phyloP scores from a whole-genome alignment of 495 filamentous ascomycete species.

The Neurospora sublineolata region DNA sequence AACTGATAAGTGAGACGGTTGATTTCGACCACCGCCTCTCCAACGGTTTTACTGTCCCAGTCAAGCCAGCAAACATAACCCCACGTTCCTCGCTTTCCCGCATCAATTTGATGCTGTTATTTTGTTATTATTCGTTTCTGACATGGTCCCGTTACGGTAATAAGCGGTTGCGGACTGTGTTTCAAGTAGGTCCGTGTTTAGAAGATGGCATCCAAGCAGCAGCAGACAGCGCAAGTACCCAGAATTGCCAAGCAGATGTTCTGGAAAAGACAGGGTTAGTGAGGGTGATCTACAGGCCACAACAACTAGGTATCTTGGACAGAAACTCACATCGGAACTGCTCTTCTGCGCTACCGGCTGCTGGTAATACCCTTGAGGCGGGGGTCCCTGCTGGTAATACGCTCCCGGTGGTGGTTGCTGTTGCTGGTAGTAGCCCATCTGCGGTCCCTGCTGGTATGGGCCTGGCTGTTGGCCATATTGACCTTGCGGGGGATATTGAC shows the following conservation, averaged over 20 bases:
- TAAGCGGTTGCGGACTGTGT: neutral
- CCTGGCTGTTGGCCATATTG: slow-evolving; percentile 12
- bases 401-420: slow-evolving; percentile 9
- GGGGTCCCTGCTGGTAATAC: slow-evolving; percentile 13
- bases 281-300: neutral
- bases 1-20: neutral
- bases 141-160: neutral
- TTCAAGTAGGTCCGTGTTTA: slow-evolving; percentile 12
- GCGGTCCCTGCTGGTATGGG: slow-evolving; percentile 25
- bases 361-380: slow-evolving; percentile 12
- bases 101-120: neutral
- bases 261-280: slow-evolving; percentile 4
- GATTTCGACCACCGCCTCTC: neutral
- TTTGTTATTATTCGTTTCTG: neutral
- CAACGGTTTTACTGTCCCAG: neutral
- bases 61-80: neutral
- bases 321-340: slow-evolving; percentile 10
- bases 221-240: slow-evolving; percentile 35
- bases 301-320: neutral
- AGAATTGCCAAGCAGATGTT: slow-evolving; percentile 26
- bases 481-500: neutral
- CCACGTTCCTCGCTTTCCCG: neutral
- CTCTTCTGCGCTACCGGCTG: slow-evolving; percentile 15
- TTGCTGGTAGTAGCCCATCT: slow-evolving; percentile 33
- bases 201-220: slow-evolving; percentile 37